Base-by-base conservation (phyloP, 257 asterid species). In the Nicotiana knightiana region DNA sequence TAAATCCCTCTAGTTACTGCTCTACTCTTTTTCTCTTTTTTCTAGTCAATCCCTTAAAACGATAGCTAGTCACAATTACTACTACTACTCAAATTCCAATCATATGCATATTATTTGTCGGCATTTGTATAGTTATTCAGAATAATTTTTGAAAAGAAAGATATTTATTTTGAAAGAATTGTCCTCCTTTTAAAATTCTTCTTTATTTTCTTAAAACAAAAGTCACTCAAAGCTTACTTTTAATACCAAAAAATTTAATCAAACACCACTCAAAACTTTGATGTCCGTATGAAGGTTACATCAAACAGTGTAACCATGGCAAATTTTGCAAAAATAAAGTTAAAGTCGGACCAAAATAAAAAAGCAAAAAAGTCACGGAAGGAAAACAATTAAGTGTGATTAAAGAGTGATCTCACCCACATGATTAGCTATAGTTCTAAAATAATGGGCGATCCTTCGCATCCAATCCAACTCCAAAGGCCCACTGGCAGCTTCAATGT, bases 401-500 rank as follows among this genome's bases (percentile, higher is more conserved):
- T 6, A 16, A 37, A 32, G 62, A 17, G 46, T 24, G 66, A 12
- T 24, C 80, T 82, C 26, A 93, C 97, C 95, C 26, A 93, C 97
- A 93, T 88, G 89, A 82, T 90, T 93, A 0, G 89, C 84, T 1
- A 84, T 43, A 30, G 53, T 67, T 51, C 82, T 81, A 67, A 81
- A 89, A 15, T 84, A 80, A 66, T 81, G 82, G 6, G 83, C 85
- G 33, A 83, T 77, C 28, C 82, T 82, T 9, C 51, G 79, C 43
- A 86, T 82, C 90, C 90, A 85, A 65, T 82, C 88, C 16, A 89
- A 43, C 58, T 85, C 89, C 30, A 85, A 55, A 66, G 82, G 68
- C 9, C 94, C 97, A 62, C 91, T 90, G 1, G 90, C 85, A 2
- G 94, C 90, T 89, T 95, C 97, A 43, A 95, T 81, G 79, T 71